Base-by-base conservation (phyloP, 2,329 filamentous ascomycete genomes). In the Exophiala xenobiotica region DNA sequence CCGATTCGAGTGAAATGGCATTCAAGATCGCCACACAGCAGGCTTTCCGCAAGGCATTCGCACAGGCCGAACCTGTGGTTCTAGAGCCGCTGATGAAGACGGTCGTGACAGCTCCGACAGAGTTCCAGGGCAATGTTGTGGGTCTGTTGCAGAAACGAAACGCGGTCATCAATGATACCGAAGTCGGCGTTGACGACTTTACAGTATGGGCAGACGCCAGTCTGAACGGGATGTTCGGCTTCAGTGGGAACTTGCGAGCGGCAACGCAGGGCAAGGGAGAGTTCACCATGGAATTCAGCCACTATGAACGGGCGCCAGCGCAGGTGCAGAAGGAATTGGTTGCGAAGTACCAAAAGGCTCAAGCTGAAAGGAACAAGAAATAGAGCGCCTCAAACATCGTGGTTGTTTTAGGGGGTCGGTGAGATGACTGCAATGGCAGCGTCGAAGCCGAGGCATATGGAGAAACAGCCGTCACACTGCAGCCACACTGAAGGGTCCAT, bases 71-170 rank as follows among this genome's bases (percentile, higher is more conserved):
- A 46, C 91, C 92, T 2, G 82, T 89, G 64, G 85, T 99, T 7
- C 82, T 99, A 27, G 93, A 99, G 73, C 93, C 93, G 4, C 75
- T 99, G 48, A 99, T 99, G 93, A 97, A 96, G 80, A 96, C 90
- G 0, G 91, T 90, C 55, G 90, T 99, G 65, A 96, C 90, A 24
- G 91, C 93, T 1, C 93, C 93, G 40, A 90, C 88, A 65, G 93
- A 99, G 77, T 99, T 97, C 78, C 93, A 99, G 74, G 93, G 93
- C 67, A 91, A 90, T 68, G 87, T 99, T 60, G 88, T 97, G 49
- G 91, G 90, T 64, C 75, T 99, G 43, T 79, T 99, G 75, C 99
- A 97, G 78, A 99, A 99, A 83, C 85, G 93, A 59, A 93, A 90
- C 65, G 90, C 92, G 27, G 87, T 90, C 44, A 97, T 99, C 65